Percentiles rank a stretch among this genome's conserved stretches.
phyloP scores from a whole-genome alignment of 352 stramenopile genomes.

The Pythium aphanidermatum region DNA sequence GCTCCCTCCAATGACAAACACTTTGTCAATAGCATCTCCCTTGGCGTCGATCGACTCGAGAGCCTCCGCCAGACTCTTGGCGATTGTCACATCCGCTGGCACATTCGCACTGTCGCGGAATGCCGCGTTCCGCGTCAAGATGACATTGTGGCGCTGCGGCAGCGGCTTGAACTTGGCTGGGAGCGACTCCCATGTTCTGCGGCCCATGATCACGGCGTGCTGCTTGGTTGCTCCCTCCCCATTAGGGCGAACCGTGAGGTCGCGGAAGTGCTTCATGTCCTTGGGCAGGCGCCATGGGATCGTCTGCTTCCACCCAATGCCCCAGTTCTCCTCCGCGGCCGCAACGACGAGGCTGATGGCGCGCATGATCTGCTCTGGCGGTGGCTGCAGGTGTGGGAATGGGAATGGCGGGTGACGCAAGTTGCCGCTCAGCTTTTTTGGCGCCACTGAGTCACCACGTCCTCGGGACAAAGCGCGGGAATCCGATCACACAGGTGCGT shows the following conservation, averaged over 20 bases:
- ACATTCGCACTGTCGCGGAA: slow-evolving; percentile 37
- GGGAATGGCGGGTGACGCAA: no score
- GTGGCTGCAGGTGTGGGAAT: no score
- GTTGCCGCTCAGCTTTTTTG: no score
- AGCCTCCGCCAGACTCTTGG: slow-evolving; percentile 87
- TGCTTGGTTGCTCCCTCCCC: slow-evolving; percentile 23
- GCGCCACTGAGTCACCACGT: no score
- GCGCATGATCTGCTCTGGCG: slow-evolving; percentile 16
- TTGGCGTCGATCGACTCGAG: slow-evolving; percentile 73
- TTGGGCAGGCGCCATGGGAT: slow-evolving; percentile 94
- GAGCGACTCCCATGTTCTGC: slow-evolving; percentile 99
- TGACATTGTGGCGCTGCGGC: slow-evolving; percentile 93
- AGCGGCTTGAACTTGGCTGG: slow-evolving; percentile 95
- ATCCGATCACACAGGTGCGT: no score
- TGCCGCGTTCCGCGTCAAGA: slow-evolving; percentile 86
- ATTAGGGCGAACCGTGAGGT: slow-evolving; percentile 73
- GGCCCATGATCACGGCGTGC: slow-evolving; percentile 99
- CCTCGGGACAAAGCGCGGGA: no score
- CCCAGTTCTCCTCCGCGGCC: slow-evolving; percentile 71
- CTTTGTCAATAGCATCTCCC: slow-evolving; percentile 76
- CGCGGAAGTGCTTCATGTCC: slow-evolving; percentile 97
- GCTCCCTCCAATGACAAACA: slow-evolving; percentile 97
- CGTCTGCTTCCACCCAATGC: slow-evolving; percentile 80
- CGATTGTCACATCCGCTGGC: slow-evolving; percentile 81
- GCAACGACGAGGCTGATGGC: slow-evolving; percentile 82